Evolutionary conservation across 352 stramenopile genomes (phyloP).

Genomic region (Globisporangium spiculum): DNA sequence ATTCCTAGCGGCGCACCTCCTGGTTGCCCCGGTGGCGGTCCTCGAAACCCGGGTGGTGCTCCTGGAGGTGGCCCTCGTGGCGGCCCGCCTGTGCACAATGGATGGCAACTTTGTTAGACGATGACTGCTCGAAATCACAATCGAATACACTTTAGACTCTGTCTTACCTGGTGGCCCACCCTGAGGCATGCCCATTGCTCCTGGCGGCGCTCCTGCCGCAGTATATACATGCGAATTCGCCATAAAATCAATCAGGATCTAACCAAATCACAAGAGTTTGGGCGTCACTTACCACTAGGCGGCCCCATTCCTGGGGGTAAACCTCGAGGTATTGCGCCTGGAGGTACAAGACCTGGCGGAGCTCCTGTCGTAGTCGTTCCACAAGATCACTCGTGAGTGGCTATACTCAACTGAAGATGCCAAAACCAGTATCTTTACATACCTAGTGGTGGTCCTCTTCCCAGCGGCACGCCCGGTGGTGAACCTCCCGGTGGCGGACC

Average conservation of each 20-base stretch:
- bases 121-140: background rate
- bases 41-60: constrained; percentile 23
- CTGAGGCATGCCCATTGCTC: constrained; percentile 18
- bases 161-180: constrained; percentile 29
- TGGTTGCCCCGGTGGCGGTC: constrained; percentile 33
- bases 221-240: background rate
- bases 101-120: background rate
- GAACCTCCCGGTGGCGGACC: constrained; percentile 18
- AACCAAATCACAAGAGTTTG: background rate
- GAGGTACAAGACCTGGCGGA: constrained; percentile 17
- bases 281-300: background rate
- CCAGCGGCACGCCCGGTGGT: constrained; percentile 19
- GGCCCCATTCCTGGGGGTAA: constrained; percentile 15
- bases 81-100: constrained; percentile 9
- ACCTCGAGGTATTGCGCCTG: constrained; percentile 11
- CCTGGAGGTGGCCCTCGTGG: constrained; percentile 18
- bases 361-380: constrained; percentile 11
- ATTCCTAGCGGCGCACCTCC: constrained; percentile 17
- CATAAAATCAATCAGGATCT: background rate
- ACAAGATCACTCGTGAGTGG: background rate
- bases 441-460: constrained; percentile 36
- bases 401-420: background rate
- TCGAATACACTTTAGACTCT: background rate
- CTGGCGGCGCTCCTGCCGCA: constrained; percentile 23
- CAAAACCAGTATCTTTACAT: background rate